phyloP scores from a whole-genome alignment of 2,329 filamentous ascomycete species.

The Graphilbum sp. region DNA sequence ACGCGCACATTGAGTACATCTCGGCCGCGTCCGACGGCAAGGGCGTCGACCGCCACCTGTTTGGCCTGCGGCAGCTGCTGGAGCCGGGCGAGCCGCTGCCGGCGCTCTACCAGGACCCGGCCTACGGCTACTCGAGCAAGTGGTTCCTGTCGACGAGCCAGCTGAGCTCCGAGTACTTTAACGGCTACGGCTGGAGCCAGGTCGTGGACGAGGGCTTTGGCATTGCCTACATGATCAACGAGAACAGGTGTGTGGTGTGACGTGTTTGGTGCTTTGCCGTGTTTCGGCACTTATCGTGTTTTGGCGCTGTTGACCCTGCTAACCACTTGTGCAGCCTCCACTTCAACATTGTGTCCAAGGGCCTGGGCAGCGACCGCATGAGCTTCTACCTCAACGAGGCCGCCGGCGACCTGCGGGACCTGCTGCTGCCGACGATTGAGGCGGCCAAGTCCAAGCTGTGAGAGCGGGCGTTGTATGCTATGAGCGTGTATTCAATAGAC shows the following conservation, averaged over 20 bases:
- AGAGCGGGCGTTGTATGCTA: conserved; percentile 4
- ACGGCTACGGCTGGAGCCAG: conserved; percentile 97
- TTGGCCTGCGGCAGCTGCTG: conserved; percentile 84
- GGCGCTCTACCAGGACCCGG: conserved; percentile 71
- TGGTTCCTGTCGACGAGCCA: conserved; percentile 88
- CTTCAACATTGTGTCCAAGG: conserved; percentile 96
- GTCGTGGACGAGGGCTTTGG: conserved; percentile 93
- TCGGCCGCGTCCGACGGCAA: conserved; percentile 76
- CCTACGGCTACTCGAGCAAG: conserved; percentile 64
- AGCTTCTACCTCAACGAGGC: conserved; percentile 93
- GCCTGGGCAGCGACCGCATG: conserved; percentile 80
- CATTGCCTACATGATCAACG: conserved; percentile 99
- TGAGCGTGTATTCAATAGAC: too few species aligned
- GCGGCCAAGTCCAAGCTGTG: conserved; percentile 79
- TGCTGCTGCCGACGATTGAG: conserved; percentile 68
- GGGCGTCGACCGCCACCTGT: conserved; percentile 92
- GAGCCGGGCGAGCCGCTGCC: conserved; percentile 68
- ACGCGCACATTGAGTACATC: conserved; percentile 81
- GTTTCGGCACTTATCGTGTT: too few species aligned
- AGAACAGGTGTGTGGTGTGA: conserved; percentile 58
- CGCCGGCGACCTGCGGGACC: conserved; percentile 71
- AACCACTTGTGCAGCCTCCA: conserved; percentile 57
- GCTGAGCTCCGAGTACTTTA: conserved; percentile 92
- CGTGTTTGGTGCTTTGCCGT: too few species aligned
- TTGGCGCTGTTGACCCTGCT: conserved; percentile 1